Conservation (phyloP, 495 filamentous ascomycete species). For the Podospora fimiseda region DNA sequence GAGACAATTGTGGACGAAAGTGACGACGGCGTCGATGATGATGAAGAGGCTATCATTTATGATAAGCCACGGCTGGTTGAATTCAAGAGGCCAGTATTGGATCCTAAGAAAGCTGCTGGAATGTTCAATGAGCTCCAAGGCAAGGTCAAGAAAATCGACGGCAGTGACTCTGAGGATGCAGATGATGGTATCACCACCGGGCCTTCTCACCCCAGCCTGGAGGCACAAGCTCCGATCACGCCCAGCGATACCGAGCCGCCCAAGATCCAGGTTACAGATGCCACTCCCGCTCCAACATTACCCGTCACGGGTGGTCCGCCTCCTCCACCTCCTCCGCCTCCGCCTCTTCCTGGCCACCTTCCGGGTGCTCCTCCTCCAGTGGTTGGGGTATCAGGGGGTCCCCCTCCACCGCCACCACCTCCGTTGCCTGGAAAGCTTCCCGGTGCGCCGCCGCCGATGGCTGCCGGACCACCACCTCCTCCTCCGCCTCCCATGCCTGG, state of each 20-base stretch:
- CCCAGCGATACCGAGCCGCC: conserved; percentile 55
- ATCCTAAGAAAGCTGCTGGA: conserved; percentile 63
- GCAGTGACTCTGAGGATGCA: conserved; percentile 60
- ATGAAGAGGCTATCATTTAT: conserved; percentile 50
- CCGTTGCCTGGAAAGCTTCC: conserved; percentile 32
- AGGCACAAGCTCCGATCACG: conserved; percentile 63
- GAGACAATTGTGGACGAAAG: conserved; percentile 35
- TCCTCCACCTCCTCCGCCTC: conserved; percentile 30
- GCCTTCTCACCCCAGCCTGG: conserved; percentile 68
- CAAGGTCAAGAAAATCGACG: conserved; percentile 68
- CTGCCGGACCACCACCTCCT: conserved; percentile 39
- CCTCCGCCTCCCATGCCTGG: conserved; percentile 49
- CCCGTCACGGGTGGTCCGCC: background rate
- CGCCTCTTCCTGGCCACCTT: conserved; percentile 42
- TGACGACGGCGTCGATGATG: conserved; percentile 30
- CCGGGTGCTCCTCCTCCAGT: conserved; percentile 47
- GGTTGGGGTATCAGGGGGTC: background rate
- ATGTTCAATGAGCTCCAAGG: conserved; percentile 74
- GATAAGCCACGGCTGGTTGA: conserved; percentile 63
- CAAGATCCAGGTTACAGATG: conserved; percentile 39
- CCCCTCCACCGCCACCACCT: conserved; percentile 24
- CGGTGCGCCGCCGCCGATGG: conserved; percentile 43
- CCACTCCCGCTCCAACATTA: conserved; percentile 39
- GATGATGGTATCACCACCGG: conserved; percentile 69
- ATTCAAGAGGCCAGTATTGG: conserved; percentile 66